phyloP scores from a whole-genome alignment of 352 stramenopile genomes.

The Phytophthora podocarpi region DNA sequence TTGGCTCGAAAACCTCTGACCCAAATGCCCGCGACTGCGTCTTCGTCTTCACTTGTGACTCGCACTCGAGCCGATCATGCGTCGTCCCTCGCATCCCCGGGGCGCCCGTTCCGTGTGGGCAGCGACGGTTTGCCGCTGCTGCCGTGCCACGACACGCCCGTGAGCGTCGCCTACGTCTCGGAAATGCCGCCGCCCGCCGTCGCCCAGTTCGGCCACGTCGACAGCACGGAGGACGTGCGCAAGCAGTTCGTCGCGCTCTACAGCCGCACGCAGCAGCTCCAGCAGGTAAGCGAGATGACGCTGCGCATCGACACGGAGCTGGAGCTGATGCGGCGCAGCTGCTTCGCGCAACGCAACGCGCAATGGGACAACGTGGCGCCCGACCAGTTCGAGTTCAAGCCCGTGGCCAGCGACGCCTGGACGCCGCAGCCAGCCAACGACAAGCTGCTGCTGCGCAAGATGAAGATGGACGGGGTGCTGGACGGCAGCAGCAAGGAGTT shows the following conservation, averaged over 20 bases:
- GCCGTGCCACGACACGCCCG: constrained; percentile 27
- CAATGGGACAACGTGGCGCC: constrained; percentile 61
- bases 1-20: constrained; percentile 17
- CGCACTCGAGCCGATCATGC: constrained; percentile 27
- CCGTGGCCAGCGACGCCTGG: constrained; percentile 37
- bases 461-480: constrained; percentile 41
- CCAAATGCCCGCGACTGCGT: constrained; percentile 21
- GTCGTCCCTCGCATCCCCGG: constrained; percentile 1
- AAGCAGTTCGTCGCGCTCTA: constrained; percentile 50
- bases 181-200: constrained; percentile 1
- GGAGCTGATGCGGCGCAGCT: constrained; percentile 70
- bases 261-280: constrained; percentile 38
- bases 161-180: constrained; percentile 3
- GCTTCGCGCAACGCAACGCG: constrained; percentile 79
- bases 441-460: constrained; percentile 42
- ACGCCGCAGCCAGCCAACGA: constrained; percentile 42
- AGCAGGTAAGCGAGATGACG: constrained; percentile 62
- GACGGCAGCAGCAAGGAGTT: constrained; percentile 17
- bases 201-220: constrained; percentile 35
- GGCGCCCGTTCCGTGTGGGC: constrained; percentile 28
- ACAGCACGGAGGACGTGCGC: constrained; percentile 42
- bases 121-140: constrained; percentile 41
- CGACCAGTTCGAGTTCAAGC: constrained; percentile 50
- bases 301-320: constrained; percentile 80
- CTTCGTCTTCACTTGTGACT: constrained; percentile 38